Base-by-base conservation (phyloP, 179 eudicot species). In the Drosera spatulata region DNA sequence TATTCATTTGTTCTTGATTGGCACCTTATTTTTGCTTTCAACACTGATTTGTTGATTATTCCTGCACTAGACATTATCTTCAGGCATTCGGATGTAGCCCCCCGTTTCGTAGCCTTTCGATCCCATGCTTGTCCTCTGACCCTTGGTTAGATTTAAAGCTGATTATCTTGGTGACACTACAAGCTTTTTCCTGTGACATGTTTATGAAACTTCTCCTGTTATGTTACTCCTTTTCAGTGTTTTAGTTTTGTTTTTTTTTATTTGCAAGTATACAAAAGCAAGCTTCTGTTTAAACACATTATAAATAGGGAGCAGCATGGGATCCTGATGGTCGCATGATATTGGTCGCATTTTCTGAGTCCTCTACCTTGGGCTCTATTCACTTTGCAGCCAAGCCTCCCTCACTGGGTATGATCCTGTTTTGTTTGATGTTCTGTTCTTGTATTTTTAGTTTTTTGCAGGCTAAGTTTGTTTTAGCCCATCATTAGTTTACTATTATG, bases 381-480 rank as follows among this genome's bases (percentile, higher is more conserved):
- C 99, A 93, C 76, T 93, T 93, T 78, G 86, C 95, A 63, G 77
- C 99, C 41, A 88, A 86, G 73, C 96, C 99, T 73, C 99, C 99
- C 41, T 84, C 96, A 54, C 88, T 93, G 62, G 98, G 98, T 91
- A 72, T 56, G 50, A 50, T 11, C 40, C 54, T 5, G 42, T 64
- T 50, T 53, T 10, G 42, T 46, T 8, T 33, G 4, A 38, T 37
- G 53, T 22, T 52, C 45, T n/a, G 43, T 55, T 15, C 43, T 42
- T 41, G 39, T 15, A 7, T 42, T 50, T 50, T 44, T 54, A 14
- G 53, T 15, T 11, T 38, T 15, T 15, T 11, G 33, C 48, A 54
- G 7, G 53, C 5, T 47, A 46, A 55, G 5, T 3, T 57, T 7
- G 22, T 38, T 37, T 37, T 55, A 8, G 41, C 41, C 41, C 7